Evolutionary conservation across 2,329 filamentous ascomycete species (phyloP).

Genomic region (Xylaria sp.): DNA sequence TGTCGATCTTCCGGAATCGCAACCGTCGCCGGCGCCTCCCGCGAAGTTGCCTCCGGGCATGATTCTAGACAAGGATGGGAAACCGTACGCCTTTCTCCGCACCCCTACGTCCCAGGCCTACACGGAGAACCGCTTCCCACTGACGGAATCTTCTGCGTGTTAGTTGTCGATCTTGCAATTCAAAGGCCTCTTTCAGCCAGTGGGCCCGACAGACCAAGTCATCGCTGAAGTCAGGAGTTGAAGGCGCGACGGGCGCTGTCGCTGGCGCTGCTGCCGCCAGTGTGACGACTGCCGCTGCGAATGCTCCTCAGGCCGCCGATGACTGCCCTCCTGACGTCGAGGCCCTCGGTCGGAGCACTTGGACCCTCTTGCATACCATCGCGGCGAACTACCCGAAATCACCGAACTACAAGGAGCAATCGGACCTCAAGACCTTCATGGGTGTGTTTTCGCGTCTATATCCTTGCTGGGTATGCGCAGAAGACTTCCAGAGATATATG

Average conservation of each 20-base stretch:
- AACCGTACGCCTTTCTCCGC: conserved; percentile 72
- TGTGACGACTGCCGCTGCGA: conserved; percentile 46
- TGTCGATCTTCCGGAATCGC: conserved; percentile 51
- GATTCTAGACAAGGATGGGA: conserved; percentile 82
- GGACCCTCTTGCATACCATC: conserved; percentile 93
- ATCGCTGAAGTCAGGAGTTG: conserved; percentile 52
- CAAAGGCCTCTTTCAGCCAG: conserved; percentile 69
- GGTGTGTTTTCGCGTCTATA: conserved; percentile 85
- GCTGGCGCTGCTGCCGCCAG: conserved; percentile 50
- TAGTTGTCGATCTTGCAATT: conserved; percentile 79
- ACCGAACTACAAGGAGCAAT: conserved; percentile 76
- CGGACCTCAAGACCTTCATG: conserved; percentile 82
- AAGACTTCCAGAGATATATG: conserved; percentile 90
- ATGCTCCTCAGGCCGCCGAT: conserved; percentile 51
- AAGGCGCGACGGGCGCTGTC: conserved; percentile 46
- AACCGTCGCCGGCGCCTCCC: conserved; percentile 47
- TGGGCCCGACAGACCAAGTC: conserved; percentile 67
- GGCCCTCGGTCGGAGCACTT: conserved; percentile 83
- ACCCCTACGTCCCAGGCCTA: conserved; percentile 4
- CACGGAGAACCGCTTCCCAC: background rate
- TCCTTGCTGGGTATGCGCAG: conserved; percentile 94
- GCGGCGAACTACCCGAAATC: conserved; percentile 83
- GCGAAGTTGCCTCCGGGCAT: conserved; percentile 76
- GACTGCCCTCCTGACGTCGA: conserved; percentile 95
- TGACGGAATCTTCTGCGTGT: conserved; percentile 24